Percentiles rank a stretch among this genome's conserved stretches.
phyloP scores from a whole-genome alignment of 495 filamentous ascomycete species.

The Penicillium dipodomyicola region DNA sequence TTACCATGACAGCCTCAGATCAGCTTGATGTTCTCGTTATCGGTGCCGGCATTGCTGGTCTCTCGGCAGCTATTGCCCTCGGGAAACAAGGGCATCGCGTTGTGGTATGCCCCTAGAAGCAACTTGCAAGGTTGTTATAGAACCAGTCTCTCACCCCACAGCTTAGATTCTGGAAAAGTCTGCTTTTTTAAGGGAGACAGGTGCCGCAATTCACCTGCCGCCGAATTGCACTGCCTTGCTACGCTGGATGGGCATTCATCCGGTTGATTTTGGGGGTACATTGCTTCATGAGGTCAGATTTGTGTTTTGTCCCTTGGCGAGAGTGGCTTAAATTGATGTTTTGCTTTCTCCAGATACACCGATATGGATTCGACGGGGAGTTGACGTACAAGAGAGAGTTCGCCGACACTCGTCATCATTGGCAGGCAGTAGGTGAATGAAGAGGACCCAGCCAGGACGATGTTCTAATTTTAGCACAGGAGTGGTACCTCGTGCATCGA shows the following conservation, averaged over 20 bases:
- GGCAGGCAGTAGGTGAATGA: conserved; percentile 25
- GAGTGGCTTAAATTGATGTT: neutral
- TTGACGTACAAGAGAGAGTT: conserved; percentile 24
- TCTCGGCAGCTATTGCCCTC: conserved; percentile 31
- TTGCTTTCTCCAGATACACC: conserved; percentile 20
- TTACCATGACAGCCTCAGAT: neutral
- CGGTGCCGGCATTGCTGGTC: conserved; percentile 33
- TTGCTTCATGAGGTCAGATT: conserved; percentile 24
- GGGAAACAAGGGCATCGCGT: conserved; percentile 34
- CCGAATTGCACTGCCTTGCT: conserved; percentile 52
- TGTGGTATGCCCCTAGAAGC: conserved; percentile 16
- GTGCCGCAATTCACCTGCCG: conserved; percentile 52
- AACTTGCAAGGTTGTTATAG: neutral
- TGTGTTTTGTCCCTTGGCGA: neutral
- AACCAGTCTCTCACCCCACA: neutral
- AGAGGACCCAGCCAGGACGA: neutral
- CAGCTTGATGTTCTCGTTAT: conserved; percentile 27
- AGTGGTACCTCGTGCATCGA: conserved; percentile 49
- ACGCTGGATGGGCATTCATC: conserved; percentile 46
- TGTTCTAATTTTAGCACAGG: conserved; percentile 13
- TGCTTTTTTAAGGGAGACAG: conserved; percentile 51
- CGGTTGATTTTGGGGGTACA: conserved; percentile 31
- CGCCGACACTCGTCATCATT: conserved; percentile 16
- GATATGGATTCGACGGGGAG: conserved; percentile 20
- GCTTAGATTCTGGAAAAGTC: conserved; percentile 51